Base-by-base conservation (phyloP, 2,329 filamentous ascomycete genomes). In the Diaporthe eres region DNA sequence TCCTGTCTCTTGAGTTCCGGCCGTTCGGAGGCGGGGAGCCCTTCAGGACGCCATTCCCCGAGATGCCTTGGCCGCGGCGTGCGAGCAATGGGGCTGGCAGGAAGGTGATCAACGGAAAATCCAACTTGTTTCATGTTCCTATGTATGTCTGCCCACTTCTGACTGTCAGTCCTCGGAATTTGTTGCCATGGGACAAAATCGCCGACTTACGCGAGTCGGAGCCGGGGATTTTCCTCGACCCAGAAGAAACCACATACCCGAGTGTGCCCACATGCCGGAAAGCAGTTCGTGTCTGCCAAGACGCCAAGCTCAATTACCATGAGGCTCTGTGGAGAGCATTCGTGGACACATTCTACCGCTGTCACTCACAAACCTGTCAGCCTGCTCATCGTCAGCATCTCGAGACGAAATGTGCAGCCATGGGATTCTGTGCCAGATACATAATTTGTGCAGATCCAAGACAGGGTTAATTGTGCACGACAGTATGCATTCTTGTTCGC, bases 141-240 rank as follows among this genome's bases (percentile, higher is more conserved):
- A 44, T 25, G 8, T 53, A 34, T 6, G 17, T 37, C 47, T 68
- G 47, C 17, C 61, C 28, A 37, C 31, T 42, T 2, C 47, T 68
- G 63, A 3, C 5, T 10, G 28, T n/a, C 25, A 17, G 28, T 28
- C 17, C 44, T 68, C 63, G 63, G 61, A 51, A 34, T 49, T 37
- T 51, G 19, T 25, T 68, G 44, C 22, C 28, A n/a, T 68, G 10
- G 31, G 19, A 37, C 63, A 68, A 63, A 68, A 25, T 68, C 63
- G 28, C 44, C 63, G 63, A 53, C 31, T 28, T 53, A n/a, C 63
- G 47, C 63, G 63, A 68, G 44, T 51, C 63, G 63, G 31, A 68
- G 31, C 63, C 63, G 63, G 63, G 63, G 31, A 39, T 68, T 68
- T 68, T 68, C 5, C 63, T 39, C 31, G 22, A 39, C 63, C 63